Base-by-base conservation (phyloP, 2,329 filamentous ascomycete genomes). In the Colletotrichum falcatum region DNA sequence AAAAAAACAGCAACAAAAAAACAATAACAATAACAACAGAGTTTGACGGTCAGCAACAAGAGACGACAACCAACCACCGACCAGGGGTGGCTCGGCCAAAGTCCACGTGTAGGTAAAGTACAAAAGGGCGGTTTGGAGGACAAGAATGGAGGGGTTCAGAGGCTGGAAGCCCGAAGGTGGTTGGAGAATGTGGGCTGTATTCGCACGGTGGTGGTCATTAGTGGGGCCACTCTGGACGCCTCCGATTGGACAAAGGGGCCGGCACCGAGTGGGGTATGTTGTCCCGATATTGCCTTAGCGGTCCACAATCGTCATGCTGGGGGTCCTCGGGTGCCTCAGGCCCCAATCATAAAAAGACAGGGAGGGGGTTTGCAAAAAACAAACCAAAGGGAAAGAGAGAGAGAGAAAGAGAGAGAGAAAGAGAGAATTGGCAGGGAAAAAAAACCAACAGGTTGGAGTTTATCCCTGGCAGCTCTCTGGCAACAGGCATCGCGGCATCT, bases 111-210 rank as follows among this genome's bases (percentile, higher is more conserved):
- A 44, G 39, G 39, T 42, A 42, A 16, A 16, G 37, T 16, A 39
- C 8, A 65, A 59, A n/a, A 65, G 23, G 54, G 35, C 44, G 44
- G 44, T 58, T 59, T 48, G 30, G 35, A 46, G 46, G 54, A 33
- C n/a, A 37, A 37, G 44, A 8, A 61, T 65, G 61, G 53, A 68
- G 61, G 65, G 64, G 46, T 54, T 46, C 16, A 39, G 37, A 35
- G 51, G 48, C 26, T 46, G 54, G 56, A 18, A 37, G 48, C 26
- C 54, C 37, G 46, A 18, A 46, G 67, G 64, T 70, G 67, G 67
- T 70, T 70, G 67, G 67, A 67, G 51, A 54, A 51, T 66, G 67
- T 65, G 54, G 67, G 20, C 51, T 46, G 42, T 46, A 46, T 46
- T 46, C 42, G 42, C 14, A 46, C 42, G 9, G 42, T 46, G 48